Percentiles rank a stretch among this genome's conserved stretches.
phyloP scores from a whole-genome alignment of 2,329 filamentous ascomycete genomes.

The Fusarium vanettenii region DNA sequence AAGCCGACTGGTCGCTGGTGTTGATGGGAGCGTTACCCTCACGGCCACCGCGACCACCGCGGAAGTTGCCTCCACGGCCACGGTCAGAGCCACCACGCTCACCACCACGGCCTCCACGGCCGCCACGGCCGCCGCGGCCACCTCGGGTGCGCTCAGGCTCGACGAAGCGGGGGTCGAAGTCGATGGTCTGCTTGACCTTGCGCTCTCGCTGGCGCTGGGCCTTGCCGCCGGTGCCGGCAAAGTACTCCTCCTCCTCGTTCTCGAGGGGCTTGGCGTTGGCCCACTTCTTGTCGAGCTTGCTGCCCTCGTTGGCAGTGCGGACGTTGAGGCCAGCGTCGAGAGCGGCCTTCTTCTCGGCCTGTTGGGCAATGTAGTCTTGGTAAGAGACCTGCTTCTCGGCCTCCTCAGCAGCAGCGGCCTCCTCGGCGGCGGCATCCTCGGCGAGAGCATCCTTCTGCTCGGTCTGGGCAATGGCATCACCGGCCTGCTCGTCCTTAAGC shows the following conservation, averaged over 20 bases:
- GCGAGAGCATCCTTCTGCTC: conserved; percentile 79
- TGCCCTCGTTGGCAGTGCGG: conserved; percentile 93
- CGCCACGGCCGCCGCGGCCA: conserved; percentile 60
- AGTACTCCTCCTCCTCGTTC: conserved; percentile 82
- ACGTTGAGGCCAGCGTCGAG: conserved; percentile 74
- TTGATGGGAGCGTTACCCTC: conserved; percentile 59
- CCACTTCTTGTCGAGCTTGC: conserved; percentile 92
- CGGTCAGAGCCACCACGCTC: conserved; percentile 54
- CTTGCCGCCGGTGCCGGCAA: conserved; percentile 81
- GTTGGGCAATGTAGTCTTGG: conserved; percentile 83
- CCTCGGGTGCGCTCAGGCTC: conserved; percentile 72
- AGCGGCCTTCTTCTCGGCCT: conserved; percentile 78
- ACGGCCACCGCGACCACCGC: conserved; percentile 42
- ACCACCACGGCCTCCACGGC: conserved; percentile 57
- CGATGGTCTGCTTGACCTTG: conserved; percentile 90
- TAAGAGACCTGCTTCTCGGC: conserved; percentile 89
- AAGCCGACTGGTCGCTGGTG: conserved; percentile 67
- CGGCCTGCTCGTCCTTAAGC: conserved; percentile 91
- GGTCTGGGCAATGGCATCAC: conserved; percentile 85
- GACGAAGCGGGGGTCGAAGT: conserved; percentile 87
- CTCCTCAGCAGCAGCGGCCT: conserved; percentile 64
- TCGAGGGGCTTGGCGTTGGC: conserved; percentile 79
- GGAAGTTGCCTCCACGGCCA: conserved; percentile 47
- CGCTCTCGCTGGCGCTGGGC: conserved; percentile 85
- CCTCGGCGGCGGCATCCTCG: conserved; percentile 62